phyloP scores from a whole-genome alignment of 495 filamentous ascomycete species.

The Rhypophila decipiens region DNA sequence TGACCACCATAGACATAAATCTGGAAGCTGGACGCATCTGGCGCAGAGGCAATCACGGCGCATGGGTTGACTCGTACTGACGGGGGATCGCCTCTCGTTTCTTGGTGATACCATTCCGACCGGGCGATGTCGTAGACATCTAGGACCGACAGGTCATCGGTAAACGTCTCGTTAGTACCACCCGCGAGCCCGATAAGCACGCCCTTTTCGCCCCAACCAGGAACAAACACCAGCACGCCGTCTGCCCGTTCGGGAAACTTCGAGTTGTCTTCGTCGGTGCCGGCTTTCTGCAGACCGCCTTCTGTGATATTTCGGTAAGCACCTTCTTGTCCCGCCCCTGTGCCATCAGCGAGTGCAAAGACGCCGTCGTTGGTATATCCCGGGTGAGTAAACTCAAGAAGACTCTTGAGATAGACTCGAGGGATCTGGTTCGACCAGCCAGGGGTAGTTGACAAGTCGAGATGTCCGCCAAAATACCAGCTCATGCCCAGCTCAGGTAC shows the following conservation, averaged over 20 bases:
- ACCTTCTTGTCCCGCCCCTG: slow-evolving; percentile 48
- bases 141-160: slow-evolving; percentile 62
- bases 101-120: slow-evolving; percentile 74
- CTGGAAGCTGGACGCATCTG: slow-evolving; percentile 65
- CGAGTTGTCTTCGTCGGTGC: no score
- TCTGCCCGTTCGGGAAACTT: slow-evolving; percentile 67
- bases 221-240: slow-evolving; percentile 62
- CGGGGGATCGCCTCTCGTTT: slow-evolving; percentile 56
- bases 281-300: slow-evolving; percentile 61
- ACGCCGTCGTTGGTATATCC: slow-evolving; percentile 56
- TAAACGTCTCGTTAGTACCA: slow-evolving; percentile 54
- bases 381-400: slow-evolving; percentile 70
- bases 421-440: slow-evolving; percentile 60
- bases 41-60: slow-evolving; percentile 61
- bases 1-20: slow-evolving; percentile 74
- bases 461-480: slow-evolving; percentile 72
- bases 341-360: slow-evolving; percentile 35
- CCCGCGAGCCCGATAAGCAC: slow-evolving; percentile 66
- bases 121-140: slow-evolving; percentile 71
- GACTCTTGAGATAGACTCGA: slow-evolving; percentile 62
- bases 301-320: slow-evolving; percentile 65
- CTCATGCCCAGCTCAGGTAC: slow-evolving; percentile 60
- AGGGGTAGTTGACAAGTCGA: slow-evolving; percentile 58
- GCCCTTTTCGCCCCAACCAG: slow-evolving; percentile 62
- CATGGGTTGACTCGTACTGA: slow-evolving; percentile 67